Evolutionary conservation across 495 filamentous ascomycete genomes (phyloP).

Genomic region (Lophium mytilinum): DNA sequence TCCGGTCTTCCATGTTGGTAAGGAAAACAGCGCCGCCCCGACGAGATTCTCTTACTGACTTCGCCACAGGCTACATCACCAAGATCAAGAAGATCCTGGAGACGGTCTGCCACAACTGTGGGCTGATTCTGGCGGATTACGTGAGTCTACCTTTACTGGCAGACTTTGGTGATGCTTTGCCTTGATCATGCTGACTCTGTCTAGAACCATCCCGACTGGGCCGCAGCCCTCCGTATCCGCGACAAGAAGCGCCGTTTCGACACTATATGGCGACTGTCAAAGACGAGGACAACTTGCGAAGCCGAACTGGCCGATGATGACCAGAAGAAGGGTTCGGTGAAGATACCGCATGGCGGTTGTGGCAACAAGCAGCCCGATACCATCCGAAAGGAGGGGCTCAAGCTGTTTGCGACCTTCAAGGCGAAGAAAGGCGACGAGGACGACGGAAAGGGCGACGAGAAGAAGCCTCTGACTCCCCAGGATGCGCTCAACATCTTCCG

Average conservation of each 20-base stretch:
- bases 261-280: slow-evolving; percentile 78
- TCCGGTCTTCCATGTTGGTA: slow-evolving; percentile 85
- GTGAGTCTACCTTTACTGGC: slow-evolving; percentile 66
- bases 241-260: slow-evolving; percentile 93
- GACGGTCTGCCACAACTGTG: slow-evolving; percentile 96
- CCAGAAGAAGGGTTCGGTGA: slow-evolving; percentile 36
- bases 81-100: slow-evolving; percentile 98
- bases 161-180: slow-evolving; percentile 28
- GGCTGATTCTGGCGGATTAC: slow-evolving; percentile 87
- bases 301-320: slow-evolving; percentile 59
- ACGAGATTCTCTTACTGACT: slow-evolving; percentile 28
- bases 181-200: slow-evolving; percentile 52
- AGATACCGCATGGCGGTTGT: slow-evolving; percentile 70
- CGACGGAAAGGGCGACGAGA: slow-evolving; percentile 63
- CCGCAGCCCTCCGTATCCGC: slow-evolving; percentile 68
- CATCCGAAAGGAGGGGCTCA: slow-evolving; percentile 79
- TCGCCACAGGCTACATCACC: slow-evolving; percentile 68
- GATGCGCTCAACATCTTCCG: slow-evolving; percentile 78
- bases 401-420: slow-evolving; percentile 75
- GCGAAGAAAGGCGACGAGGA: slow-evolving; percentile 62
- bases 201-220: slow-evolving; percentile 76
- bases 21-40: slow-evolving; percentile 10
- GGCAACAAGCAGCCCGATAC: slow-evolving; percentile 75
- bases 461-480: slow-evolving; percentile 73
- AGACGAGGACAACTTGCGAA: slow-evolving; percentile 75